A percentile compares a stretch with the other conserved stretches of the same genome.
phyloP scores from a whole-genome alignment of 192 early-diverging fungal genomes.

The Coemansia sp. region DNA sequence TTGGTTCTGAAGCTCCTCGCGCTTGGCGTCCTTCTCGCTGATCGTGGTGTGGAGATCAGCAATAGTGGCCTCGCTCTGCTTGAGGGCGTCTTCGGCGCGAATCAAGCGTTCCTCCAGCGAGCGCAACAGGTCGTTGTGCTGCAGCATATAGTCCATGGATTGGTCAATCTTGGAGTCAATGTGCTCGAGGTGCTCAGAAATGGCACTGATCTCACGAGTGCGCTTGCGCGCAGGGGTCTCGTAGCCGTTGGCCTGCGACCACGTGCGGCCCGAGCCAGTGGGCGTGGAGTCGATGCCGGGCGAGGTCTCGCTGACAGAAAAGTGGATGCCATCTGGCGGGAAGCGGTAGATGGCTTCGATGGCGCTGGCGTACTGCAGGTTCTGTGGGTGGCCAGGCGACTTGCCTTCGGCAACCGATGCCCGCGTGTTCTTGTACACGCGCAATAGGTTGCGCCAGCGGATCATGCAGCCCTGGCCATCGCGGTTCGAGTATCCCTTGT shows the following conservation, averaged over 20 bases:
- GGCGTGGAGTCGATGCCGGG: constrained; percentile 31
- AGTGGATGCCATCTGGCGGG: constrained; percentile 46
- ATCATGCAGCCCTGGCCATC: constrained; percentile 57
- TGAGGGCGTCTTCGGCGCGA: constrained; percentile 48
- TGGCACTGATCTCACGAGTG: constrained; percentile 34
- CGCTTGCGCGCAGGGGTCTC: constrained; percentile 56
- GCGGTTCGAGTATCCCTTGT: constrained; percentile 44
- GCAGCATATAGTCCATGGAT: constrained; percentile 39
- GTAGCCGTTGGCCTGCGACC: constrained; percentile 55
- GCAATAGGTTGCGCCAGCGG: constrained; percentile 66
- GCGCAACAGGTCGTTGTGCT: constrained; percentile 48
- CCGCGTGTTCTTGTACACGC: constrained; percentile 75
- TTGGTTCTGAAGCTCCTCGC: constrained; percentile 54
- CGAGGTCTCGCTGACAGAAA: constrained; percentile 32
- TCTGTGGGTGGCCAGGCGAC: constrained; percentile 29
- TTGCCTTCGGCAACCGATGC: constrained; percentile 62
- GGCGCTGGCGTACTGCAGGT: constrained; percentile 45
- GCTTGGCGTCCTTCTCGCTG: constrained; percentile 50
- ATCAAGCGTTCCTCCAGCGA: constrained; percentile 43
- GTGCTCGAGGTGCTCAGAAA: constrained; percentile 44
- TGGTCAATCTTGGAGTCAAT: constrained; percentile 52
- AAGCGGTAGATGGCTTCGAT: constrained; percentile 56
- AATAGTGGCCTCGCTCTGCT: constrained; percentile 42
- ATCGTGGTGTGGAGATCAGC: constrained; percentile 43
- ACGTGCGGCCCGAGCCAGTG: constrained; percentile 29